phyloP scores from a whole-genome alignment of 257 asterid species.

The Capsicum pubescens region DNA sequence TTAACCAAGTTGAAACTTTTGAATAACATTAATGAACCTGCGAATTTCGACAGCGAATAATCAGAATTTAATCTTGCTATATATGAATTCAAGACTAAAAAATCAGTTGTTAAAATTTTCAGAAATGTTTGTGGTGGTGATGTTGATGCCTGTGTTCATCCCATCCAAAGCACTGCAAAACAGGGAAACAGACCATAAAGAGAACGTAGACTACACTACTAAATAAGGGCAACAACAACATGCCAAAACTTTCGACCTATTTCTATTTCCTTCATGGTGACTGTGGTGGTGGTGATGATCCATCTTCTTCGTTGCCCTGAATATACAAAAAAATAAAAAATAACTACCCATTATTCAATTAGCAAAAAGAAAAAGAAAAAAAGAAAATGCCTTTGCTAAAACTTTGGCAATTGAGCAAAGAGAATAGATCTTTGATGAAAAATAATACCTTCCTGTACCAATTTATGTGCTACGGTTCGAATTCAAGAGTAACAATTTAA shows the following conservation, averaged over 20 bases:
- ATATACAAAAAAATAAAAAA: not conserved
- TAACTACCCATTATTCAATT: not conserved
- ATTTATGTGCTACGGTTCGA: too few relatives aligned
- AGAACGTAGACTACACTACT: slow-evolving; percentile 39
- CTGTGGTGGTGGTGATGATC: slow-evolving; percentile 37
- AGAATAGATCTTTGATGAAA: not conserved
- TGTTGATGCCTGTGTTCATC: slow-evolving; percentile 68
- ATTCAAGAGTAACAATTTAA: not conserved
- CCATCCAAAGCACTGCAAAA: slow-evolving; percentile 66
- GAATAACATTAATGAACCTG: not conserved
- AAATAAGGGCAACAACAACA: slow-evolving; percentile 56
- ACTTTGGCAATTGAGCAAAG: too few relatives aligned
- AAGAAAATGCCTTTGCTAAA: too few relatives aligned
- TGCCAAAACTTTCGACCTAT: slow-evolving; percentile 23
- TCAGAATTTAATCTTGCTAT: not conserved
- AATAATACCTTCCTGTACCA: too few relatives aligned
- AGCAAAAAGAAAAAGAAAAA: too few relatives aligned
- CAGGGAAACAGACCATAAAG: slow-evolving; percentile 60
- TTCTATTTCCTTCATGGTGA: slow-evolving; percentile 30
- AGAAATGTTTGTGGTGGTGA: slow-evolving; percentile 55
- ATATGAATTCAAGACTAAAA: slow-evolving; percentile 7
- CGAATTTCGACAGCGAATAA: not conserved
- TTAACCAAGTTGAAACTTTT: not conserved
- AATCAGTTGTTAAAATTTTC: not conserved
- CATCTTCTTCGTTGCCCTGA: slow-evolving; percentile 30